Percentiles rank a stretch among this genome's conserved stretches.
Evolutionary conservation across 140 eudicot species (phyloP).

Genomic region (Senecio squalidus): DNA sequence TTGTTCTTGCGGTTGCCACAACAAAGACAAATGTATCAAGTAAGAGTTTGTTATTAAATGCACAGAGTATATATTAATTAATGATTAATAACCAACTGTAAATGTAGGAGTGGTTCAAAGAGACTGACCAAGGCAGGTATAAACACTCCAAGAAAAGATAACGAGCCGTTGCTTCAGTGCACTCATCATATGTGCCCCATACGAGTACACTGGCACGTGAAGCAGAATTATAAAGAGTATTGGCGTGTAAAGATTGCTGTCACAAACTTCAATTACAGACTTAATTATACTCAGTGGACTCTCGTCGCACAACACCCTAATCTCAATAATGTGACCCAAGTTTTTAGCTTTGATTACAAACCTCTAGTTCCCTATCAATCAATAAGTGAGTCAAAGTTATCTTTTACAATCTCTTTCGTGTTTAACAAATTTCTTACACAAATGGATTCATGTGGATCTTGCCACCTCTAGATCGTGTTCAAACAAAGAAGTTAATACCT

Average conservation of each 20-base stretch:
- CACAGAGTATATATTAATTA: neutral
- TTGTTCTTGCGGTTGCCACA: constrained; percentile 85
- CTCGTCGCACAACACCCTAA: constrained; percentile 93
- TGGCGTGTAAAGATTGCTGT: constrained; percentile 83
- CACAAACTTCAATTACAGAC: constrained; percentile 77
- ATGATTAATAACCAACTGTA: neutral
- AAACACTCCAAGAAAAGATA: constrained; percentile 79
- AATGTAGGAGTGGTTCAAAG: constrained; percentile 63
- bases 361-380: constrained; percentile 80
- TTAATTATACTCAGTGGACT: constrained; percentile 86
- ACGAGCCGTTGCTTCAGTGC: constrained; percentile 74
- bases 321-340: constrained; percentile 91
- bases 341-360: constrained; percentile 92
- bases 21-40: constrained; percentile 66
- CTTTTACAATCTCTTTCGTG: neutral
- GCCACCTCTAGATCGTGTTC: too few relatives aligned
- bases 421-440: neutral
- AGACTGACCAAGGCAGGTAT: constrained; percentile 41
- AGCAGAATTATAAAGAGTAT: constrained; percentile 79
- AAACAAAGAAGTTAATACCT: too few relatives aligned
- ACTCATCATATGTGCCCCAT: constrained; percentile 95
- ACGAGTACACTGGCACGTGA: constrained; percentile 93
- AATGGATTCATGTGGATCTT: too few relatives aligned
- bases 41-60: constrained; percentile 25
- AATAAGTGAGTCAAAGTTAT: constrained; percentile 50